These are phyloP conservation scores for Plenodomus lindquistii DNA, from an alignment of 2,329 filamentous ascomycete genomes.

Conservation along the genomic window DNA sequence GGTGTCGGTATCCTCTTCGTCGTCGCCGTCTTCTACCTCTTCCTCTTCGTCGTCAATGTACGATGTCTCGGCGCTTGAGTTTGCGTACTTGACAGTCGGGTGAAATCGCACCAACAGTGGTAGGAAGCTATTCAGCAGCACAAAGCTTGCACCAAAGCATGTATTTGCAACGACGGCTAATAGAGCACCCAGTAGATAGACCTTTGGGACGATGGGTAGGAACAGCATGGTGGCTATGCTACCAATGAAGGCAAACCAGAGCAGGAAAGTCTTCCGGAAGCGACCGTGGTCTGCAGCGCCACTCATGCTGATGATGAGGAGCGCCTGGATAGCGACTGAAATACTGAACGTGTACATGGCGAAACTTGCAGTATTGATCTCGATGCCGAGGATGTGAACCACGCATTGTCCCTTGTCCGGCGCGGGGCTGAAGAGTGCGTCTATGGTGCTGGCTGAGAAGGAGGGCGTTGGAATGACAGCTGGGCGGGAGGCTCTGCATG, in stretches of 20 bases:
- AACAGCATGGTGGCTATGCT: conserved; percentile 86
- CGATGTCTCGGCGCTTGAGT: conserved; percentile 22
- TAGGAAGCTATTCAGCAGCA: conserved; percentile 92
- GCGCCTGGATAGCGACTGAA: conserved; percentile 84
- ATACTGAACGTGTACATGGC: conserved; percentile 98
- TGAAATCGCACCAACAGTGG: conserved; percentile 89
- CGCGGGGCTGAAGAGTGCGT: conserved; percentile 23
- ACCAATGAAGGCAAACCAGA: conserved; percentile 82
- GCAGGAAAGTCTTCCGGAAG: conserved; percentile 84
- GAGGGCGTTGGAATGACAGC: conserved; percentile 38
- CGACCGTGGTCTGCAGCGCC: conserved; percentile 89
- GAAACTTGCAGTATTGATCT: conserved; percentile 95
- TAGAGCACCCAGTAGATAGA: conserved; percentile 80
- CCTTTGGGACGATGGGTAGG: conserved; percentile 72
- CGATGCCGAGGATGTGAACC: conserved; percentile 76
- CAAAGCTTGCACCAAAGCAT: conserved; percentile 92
- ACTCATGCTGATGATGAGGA: conserved; percentile 94
- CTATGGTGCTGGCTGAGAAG: conserved; percentile 18
- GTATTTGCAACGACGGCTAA: conserved; percentile 91
- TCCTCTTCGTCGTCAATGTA: conserved; percentile 36
- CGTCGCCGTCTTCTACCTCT: conserved; percentile 15
- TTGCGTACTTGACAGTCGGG: conserved; percentile 57
- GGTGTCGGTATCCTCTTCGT: conserved; percentile 12
- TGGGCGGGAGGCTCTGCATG: conserved; percentile 71
- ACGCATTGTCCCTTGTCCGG: conserved; percentile 67